phyloP scores from a whole-genome alignment of 768 basidiomycete genomes.

The Dendrothele bispora region DNA sequence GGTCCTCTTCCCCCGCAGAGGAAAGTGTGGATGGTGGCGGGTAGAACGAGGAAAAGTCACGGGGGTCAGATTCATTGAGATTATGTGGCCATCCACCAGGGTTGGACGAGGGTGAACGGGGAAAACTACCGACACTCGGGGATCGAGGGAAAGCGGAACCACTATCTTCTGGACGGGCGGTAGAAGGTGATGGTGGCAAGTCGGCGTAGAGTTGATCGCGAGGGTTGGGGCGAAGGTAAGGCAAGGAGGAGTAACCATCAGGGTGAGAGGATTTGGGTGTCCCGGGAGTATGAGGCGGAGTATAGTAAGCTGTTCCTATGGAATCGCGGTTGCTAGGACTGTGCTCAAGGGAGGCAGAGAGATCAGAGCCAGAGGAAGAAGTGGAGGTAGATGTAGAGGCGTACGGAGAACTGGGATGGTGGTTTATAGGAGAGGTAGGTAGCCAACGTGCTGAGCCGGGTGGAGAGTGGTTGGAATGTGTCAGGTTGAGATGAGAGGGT shows the following conservation, averaged over 20 bases:
- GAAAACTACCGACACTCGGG: conserved; percentile 6
- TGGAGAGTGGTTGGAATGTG: conserved; percentile 59
- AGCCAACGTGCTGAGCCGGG: conserved; percentile 48
- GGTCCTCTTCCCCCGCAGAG: conserved; percentile 34
- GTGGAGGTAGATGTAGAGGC: too few relatives aligned
- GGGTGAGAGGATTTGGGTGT: conserved; percentile 37
- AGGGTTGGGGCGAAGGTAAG: too few relatives aligned
- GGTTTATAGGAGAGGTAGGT: conserved; percentile 12
- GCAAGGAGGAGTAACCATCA: neutral
- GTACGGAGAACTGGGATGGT: conserved; percentile 5
- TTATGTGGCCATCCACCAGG: neutral
- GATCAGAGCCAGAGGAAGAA: too few relatives aligned
- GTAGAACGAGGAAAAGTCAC: conserved; percentile 4
- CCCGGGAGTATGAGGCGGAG: conserved; percentile 53
- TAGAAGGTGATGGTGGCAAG: conserved; percentile 56
- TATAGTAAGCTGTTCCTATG: conserved; percentile 44
- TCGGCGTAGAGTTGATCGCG: neutral
- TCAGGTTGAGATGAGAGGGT: conserved; percentile 60
- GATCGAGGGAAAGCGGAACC: conserved; percentile 21
- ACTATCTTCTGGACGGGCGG: conserved; percentile 56
- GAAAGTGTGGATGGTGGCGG: conserved; percentile 49
- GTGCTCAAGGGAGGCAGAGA: neutral
- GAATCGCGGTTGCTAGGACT: neutral
- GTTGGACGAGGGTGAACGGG: conserved; percentile 2
- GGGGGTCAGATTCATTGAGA: conserved; percentile 9